Evolutionary conservation across 208 protist genomes (phyloP).

Genomic region (Lotmaria passim): DNA sequence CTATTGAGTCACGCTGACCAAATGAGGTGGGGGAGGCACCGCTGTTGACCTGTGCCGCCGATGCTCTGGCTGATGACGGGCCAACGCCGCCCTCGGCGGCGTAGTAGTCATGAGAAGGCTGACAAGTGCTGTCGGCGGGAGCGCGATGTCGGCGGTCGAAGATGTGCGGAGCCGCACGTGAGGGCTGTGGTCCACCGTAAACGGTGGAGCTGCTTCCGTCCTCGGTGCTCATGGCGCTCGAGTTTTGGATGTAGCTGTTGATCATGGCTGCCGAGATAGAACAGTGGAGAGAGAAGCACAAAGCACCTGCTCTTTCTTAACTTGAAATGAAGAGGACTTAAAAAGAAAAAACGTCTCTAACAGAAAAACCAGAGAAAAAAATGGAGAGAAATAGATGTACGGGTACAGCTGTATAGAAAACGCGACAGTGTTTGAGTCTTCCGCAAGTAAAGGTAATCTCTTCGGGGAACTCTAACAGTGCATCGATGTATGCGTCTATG

Average conservation of each 20-base stretch:
- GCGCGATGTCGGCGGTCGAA: background rate
- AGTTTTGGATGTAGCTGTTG: slow-evolving; percentile 31
- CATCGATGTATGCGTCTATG: no score
- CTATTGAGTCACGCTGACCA: background rate
- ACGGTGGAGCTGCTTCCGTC: slow-evolving; percentile 33
- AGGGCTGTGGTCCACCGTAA: slow-evolving; percentile 5
- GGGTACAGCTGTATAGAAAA: slow-evolving; percentile 6
- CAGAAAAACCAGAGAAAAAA: background rate
- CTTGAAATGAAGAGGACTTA: no score
- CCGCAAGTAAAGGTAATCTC: no score
- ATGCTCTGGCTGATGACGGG: no score
- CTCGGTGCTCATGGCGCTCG: slow-evolving; percentile 31
- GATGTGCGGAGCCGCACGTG: background rate
- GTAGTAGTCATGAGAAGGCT: slow-evolving; percentile 3
- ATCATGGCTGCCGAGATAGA: no score
- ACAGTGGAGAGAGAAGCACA: no score
- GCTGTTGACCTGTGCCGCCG: background rate
- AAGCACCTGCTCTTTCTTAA: no score
- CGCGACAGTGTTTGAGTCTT: background rate
- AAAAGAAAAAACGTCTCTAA: background rate
- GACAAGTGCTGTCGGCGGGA: background rate
- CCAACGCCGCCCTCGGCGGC: background rate
- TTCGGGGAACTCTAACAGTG: no score
- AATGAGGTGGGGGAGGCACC: background rate
- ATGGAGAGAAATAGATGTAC: background rate